Conservation (phyloP, 2,329 filamentous ascomycete species). For the Ophiostoma piceae region DNA sequence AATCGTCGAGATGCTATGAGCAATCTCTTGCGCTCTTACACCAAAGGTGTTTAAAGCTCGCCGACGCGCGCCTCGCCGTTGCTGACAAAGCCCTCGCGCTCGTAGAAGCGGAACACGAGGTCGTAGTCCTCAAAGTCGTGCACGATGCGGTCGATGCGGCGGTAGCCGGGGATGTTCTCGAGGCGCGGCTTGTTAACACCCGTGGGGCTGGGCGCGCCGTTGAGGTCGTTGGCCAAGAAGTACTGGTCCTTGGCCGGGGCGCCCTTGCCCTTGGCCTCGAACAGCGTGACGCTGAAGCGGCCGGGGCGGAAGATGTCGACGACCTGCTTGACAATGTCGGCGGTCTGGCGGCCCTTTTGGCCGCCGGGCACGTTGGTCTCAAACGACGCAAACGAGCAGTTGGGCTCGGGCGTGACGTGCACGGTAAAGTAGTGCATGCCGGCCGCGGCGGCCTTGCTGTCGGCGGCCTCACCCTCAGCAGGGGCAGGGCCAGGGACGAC, state of each 20-base stretch:
- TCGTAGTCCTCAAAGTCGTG: slow-evolving; percentile 98
- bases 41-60: slow-evolving; percentile 34
- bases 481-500: slow-evolving; percentile 70
- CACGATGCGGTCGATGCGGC: slow-evolving; percentile 86
- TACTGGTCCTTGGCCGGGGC: slow-evolving; percentile 30
- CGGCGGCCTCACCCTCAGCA: slow-evolving; percentile 29
- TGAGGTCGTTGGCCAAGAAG: slow-evolving; percentile 24
- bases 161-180: slow-evolving; percentile 80
- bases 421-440: slow-evolving; percentile 86
- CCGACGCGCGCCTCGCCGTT: slow-evolving; percentile 50
- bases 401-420: slow-evolving; percentile 92
- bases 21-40: not conserved
- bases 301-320: slow-evolving; percentile 94
- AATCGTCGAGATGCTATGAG: not conserved
- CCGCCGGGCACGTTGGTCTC: slow-evolving; percentile 94
- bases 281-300: slow-evolving; percentile 94
- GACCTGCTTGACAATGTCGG: slow-evolving; percentile 87
- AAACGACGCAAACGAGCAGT: slow-evolving; percentile 96
- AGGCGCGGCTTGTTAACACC: slow-evolving; percentile 50
- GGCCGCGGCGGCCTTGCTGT: slow-evolving; percentile 34
- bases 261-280: slow-evolving; percentile 67
- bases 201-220: not conserved
- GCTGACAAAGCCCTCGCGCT: slow-evolving; percentile 71
- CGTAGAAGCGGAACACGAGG: slow-evolving; percentile 92
- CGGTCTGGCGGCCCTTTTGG: slow-evolving; percentile 81